Evolutionary conservation across 2,329 filamentous ascomycete genomes (phyloP), one percentile per base, ranked within the genome.

Genomic region (Cadophora malorum): DNA sequence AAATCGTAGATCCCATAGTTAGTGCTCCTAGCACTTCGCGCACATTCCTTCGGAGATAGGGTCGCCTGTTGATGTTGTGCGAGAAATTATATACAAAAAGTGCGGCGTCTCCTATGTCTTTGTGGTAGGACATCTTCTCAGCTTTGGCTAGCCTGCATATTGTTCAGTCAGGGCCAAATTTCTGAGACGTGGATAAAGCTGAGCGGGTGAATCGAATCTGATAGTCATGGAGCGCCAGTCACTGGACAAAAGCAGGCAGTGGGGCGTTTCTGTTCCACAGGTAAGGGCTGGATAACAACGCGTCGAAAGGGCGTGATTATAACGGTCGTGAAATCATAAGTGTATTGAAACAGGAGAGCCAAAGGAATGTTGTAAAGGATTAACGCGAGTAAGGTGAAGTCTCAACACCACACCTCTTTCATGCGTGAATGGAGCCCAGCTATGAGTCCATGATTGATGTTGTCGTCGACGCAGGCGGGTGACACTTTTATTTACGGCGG

Each of bases 11-110:
- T 63, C 72, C 73, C 73, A 74, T 73, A 14, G 47, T 73, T 50
- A 71, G 61, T 60, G 53, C 55, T 9, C 64, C 53, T 35, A 73
- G 16, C 23, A 63, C 67, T 33, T 64, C 69, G 35, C 69, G 72
- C n/a, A 75, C 69, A 69, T 75, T 76, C 52, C 72, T 67, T 21
- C 63, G 53, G n/a, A 76, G 38, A 49, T 69, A 75, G 23, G 70
- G 63, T 60, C 61, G 62, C 23, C 50, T 23, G 41, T 64, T 28
- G 65, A 41, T 19, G 33, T 64, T 19, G 49, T 69, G 25, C 25
- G 64, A 55, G 31, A 71, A 50, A 64, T 65, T 67, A 56, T 64
- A 64, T 45, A 55, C 49, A 55, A 33, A 60, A 61, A 67, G 53
- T 53, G 28, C 60, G 28, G 33, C 63, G 38, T 69, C 69, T 67